Evolutionary conservation across 176 grass and related monocot genomes (phyloP), one percentile per base, ranked within the genome.

Genomic region (Ensete ventricosum): DNA sequence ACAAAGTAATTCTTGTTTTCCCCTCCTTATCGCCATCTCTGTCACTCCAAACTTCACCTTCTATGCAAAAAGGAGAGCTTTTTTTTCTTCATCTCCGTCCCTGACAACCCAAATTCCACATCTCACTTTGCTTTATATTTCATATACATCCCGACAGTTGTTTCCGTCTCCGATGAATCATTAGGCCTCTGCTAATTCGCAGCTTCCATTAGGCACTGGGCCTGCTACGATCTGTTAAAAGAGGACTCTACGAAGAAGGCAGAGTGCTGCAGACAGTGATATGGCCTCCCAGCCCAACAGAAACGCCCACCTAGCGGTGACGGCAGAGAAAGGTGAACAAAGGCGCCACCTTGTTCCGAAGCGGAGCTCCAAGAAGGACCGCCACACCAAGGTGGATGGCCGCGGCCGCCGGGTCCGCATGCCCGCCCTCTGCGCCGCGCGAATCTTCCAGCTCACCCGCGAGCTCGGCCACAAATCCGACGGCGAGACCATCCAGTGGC

Each of bases 381-480:
- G 75, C 5, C 75, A 77, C 75, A 77, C 75, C 48, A 77, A 77
- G 43, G 75, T 77, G 29, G 75, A 77, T 12, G 75, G 75, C 48
- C 75, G 75, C 20, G 75, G 75, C 19, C 59, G 75, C 48, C 60
- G 75, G n/a, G 60, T 77, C 58, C 75, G 75, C 75, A 77, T 77
- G 75, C 75, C 75, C 16, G 75, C 75, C 12, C 75, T 77, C 60
- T 77, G 75, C 49, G 75, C 75, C 49, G 75, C 75, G 19, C 75
- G 75, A 49, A 65, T 77, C 75, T 77, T 77, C 60, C 75, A 77
- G 60, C 75, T 77, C 60, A 77, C 75, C 48, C 75, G 75, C 11
- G 75, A 77, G 60, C 75, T 77, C 20, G 75, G 75, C 50, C 75
- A 77, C 75, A 77, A 77, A 50, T 77, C 75, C 12, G 75, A 77